Evolutionary conservation across 1,139 yeast genomes (phyloP).

Genomic region (Saccharomyces hybrid): DNA sequence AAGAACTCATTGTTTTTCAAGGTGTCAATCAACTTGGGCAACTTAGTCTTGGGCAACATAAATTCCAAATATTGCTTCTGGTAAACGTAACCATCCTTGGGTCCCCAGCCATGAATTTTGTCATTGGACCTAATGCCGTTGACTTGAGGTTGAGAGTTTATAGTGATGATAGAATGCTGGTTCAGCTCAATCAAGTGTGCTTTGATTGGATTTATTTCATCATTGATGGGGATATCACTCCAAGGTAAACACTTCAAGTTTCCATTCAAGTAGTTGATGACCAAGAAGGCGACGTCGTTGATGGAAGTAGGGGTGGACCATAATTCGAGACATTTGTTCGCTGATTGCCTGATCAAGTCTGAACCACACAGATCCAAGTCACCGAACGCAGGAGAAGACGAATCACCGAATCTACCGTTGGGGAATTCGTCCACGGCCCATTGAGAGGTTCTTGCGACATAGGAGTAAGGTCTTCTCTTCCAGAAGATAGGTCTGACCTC

Average conservation of each 20-base stretch:
- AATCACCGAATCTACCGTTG: slow-evolving; percentile 92
- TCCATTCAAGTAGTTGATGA: slow-evolving; percentile 61
- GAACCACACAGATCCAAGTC: slow-evolving; percentile 76
- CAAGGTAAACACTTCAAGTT: slow-evolving; percentile 76
- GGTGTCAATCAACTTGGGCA: slow-evolving; percentile 33
- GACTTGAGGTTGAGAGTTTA: slow-evolving; percentile 92
- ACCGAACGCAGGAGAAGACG: slow-evolving; percentile 89
- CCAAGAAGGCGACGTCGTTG: slow-evolving; percentile 52
- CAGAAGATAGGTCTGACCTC: slow-evolving; percentile 91
- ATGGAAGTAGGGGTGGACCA: slow-evolving; percentile 76
- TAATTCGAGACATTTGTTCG: slow-evolving; percentile 65
- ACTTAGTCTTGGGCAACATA: slow-evolving; percentile 52
- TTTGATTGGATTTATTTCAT: slow-evolving; percentile 63
- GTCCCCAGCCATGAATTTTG: slow-evolving; percentile 89
- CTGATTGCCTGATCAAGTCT: slow-evolving; percentile 67
- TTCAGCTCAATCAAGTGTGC: slow-evolving; percentile 55
- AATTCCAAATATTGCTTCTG: slow-evolving; percentile 90
- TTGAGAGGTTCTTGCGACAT: slow-evolving; percentile 80
- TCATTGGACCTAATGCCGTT: slow-evolving; percentile 72
- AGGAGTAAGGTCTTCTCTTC: slow-evolving; percentile 89
- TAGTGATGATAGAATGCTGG: slow-evolving; percentile 60
- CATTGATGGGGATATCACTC: slow-evolving; percentile 85
- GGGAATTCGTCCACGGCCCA: slow-evolving; percentile 83
- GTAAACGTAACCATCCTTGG: slow-evolving; percentile 81
- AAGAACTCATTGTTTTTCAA: slow-evolving; percentile 41